Evolutionary conservation across 768 basidiomycete species (phyloP), one percentile per base, ranked within the genome.

Genomic region (Pleurotus tuoliensis): DNA sequence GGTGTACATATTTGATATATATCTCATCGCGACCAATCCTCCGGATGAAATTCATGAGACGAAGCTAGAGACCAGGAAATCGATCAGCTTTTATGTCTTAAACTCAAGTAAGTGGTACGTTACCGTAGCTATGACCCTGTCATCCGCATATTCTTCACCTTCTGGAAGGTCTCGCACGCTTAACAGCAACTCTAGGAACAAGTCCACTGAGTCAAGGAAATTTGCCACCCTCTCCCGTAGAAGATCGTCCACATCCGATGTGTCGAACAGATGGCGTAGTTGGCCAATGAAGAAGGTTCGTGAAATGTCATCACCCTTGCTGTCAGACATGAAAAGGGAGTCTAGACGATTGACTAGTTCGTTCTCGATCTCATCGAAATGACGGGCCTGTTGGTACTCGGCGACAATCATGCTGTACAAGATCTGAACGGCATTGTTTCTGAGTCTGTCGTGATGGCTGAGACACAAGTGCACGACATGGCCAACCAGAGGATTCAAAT

Each of bases 401-500:
- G 92, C 88, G 47, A 95, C 83, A 58, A 98, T 94, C 94, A 98
- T 97, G 64, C 88, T 91, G 71, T 89, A 96, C 18, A 98, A 81
- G 56, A 98, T 94, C 63, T 91, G 86, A 18, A 96, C 93, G 0
- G 94, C 95, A 61, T 90, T 90, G 66, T 82, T 91, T 61, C 95
- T 84, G 40, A 97, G 80, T 64, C 88, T 86, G 66, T 98, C 96
- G 66, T 98, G 95, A 63, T 95, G 92, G 59, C 94, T 97, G 53
- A 98, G 76, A 67, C 96, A 98, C 13, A 98, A 76, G 61, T 92
- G 90, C 55, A 98, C 88, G 49, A 97, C 88, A 55, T 90, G 86
- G 43, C 92, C 94, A 25, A 96, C 92, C 18, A 97, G 81, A 15
- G 90, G 76, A 63, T 86, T 88, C 43, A 96, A 82, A 39, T 87